Conservation (phyloP, 768 basidiomycete species). For the Lactarius vividus region DNA sequence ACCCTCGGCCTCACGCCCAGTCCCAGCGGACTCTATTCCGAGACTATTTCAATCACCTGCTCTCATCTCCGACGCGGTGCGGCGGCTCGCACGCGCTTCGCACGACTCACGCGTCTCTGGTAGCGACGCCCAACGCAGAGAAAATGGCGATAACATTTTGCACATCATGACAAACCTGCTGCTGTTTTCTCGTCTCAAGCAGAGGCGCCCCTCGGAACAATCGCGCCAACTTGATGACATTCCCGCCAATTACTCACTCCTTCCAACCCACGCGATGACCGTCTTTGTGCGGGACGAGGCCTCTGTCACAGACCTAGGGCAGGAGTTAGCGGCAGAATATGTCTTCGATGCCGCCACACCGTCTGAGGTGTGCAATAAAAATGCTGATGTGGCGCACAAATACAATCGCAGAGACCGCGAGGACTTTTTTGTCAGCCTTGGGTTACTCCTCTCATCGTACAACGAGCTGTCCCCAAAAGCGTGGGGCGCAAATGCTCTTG, state of each 20-base stretch:
- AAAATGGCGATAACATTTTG: conserved; percentile 57
- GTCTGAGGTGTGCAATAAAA: conserved; percentile 19
- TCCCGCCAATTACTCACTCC: conserved; percentile 61
- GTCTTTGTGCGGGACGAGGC: conserved; percentile 29
- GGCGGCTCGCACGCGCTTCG: conserved; percentile 59
- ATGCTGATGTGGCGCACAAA: conserved; percentile 24
- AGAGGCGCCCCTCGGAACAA: conserved; percentile 48
- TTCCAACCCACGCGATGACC: conserved; percentile 32
- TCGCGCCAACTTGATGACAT: conserved; percentile 38
- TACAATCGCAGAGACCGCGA: conserved; percentile 23
- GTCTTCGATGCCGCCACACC: conserved; percentile 22
- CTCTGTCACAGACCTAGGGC: conserved; percentile 20
- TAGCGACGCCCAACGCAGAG: conserved; percentile 42
- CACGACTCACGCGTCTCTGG: conserved; percentile 47
- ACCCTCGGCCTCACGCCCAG: conserved; percentile 34
- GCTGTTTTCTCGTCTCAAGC: conserved; percentile 54
- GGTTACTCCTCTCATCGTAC: conserved; percentile 18
- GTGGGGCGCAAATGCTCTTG: conserved; percentile 22
- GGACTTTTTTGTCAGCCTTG: conserved; percentile 26
- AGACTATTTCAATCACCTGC: conserved; percentile 59
- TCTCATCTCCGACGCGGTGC: conserved; percentile 70
- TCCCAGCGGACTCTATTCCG: conserved; percentile 30
- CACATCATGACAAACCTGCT: conserved; percentile 77
- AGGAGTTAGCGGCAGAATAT: conserved; percentile 25
- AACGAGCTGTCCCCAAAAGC: conserved; percentile 9